Evolutionary conservation across 2,329 filamentous ascomycete genomes (phyloP).

Genomic region (Colletotrichum scovillei): DNA sequence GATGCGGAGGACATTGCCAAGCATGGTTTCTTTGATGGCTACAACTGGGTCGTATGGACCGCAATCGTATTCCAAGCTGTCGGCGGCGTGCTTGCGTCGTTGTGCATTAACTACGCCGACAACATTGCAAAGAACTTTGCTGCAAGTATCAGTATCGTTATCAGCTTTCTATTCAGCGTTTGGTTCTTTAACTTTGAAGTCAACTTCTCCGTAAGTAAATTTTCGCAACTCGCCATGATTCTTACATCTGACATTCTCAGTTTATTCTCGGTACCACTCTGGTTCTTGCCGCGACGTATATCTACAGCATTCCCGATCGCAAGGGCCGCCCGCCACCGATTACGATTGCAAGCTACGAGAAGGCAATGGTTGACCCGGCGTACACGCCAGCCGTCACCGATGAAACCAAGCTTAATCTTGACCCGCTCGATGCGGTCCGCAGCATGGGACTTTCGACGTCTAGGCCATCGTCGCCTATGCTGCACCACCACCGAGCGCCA

Average conservation of each 20-base stretch:
- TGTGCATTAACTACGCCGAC: slow-evolving; percentile 85
- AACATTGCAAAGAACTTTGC: slow-evolving; percentile 96
- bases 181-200: slow-evolving; percentile 86
- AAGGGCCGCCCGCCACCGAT: slow-evolving; percentile 73
- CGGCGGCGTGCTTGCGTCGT: slow-evolving; percentile 80
- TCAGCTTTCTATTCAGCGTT: slow-evolving; percentile 87
- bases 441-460: slow-evolving; percentile 56
- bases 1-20: slow-evolving; percentile 86
- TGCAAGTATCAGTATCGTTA: slow-evolving; percentile 88
- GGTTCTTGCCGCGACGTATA: slow-evolving; percentile 84
- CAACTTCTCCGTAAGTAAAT: slow-evolving; percentile 74
- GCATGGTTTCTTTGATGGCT: slow-evolving; percentile 93
- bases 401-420: slow-evolving; percentile 47
- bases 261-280: slow-evolving; percentile 84
- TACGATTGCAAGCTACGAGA: slow-evolving; percentile 80
- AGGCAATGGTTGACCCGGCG: slow-evolving; percentile 68
- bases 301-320: slow-evolving; percentile 79
- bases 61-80: slow-evolving; percentile 85
- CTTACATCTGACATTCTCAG: slow-evolving; percentile 55
- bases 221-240: slow-evolving; percentile 4
- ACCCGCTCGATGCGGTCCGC: slow-evolving; percentile 53
- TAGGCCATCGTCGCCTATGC: slow-evolving; percentile 58
- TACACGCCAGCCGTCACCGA: slow-evolving; percentile 52
- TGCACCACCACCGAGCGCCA: slow-evolving; percentile 40
- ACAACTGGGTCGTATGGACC: slow-evolving; percentile 91